These are phyloP conservation scores for Saraca asoca DNA, from an alignment of 331 rosid species.

Conservation along the genomic window DNA sequence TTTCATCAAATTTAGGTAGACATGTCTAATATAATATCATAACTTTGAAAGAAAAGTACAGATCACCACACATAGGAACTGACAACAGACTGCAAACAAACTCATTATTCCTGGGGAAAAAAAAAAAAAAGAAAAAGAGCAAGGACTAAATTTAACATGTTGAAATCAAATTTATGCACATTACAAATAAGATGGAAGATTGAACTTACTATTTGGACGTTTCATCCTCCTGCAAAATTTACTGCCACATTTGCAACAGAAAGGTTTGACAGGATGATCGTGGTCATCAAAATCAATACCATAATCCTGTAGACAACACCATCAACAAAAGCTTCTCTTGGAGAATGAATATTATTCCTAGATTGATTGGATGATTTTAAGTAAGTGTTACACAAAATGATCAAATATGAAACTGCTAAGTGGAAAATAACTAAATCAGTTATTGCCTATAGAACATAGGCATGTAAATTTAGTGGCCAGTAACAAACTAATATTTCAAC, in stretches of 20 bases:
- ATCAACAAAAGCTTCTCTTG: slow-evolving; percentile 17
- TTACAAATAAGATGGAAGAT: neutral
- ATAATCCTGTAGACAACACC: slow-evolving; percentile 67
- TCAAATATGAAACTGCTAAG: slow-evolving; percentile 3
- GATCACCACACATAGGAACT: too few species aligned
- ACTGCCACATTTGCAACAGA: slow-evolving; percentile 83
- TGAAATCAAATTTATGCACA: too few species aligned
- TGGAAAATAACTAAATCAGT: neutral
- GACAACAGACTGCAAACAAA: neutral
- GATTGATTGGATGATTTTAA: slow-evolving; percentile 13
- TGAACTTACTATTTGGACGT: slow-evolving; percentile 64
- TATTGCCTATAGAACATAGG: neutral
- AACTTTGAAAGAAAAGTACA: too few species aligned
- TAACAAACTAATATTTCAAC: slow-evolving; percentile 11
- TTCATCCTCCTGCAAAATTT: slow-evolving; percentile 86
- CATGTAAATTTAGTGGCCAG: slow-evolving; percentile 14
- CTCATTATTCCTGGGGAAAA: neutral
- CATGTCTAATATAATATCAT: too few species aligned
- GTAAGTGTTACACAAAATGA: neutral
- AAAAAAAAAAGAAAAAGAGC: too few species aligned
- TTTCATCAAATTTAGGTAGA: too few species aligned
- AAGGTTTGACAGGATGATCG: slow-evolving; percentile 58
- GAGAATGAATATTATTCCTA: neutral
- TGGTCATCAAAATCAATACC: slow-evolving; percentile 79
- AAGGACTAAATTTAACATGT: too few species aligned